A percentile compares a stretch with the other conserved stretches of the same genome.
Evolutionary conservation across 208 protist genomes (phyloP).

Genomic region (Crithidia thermophila): DNA sequence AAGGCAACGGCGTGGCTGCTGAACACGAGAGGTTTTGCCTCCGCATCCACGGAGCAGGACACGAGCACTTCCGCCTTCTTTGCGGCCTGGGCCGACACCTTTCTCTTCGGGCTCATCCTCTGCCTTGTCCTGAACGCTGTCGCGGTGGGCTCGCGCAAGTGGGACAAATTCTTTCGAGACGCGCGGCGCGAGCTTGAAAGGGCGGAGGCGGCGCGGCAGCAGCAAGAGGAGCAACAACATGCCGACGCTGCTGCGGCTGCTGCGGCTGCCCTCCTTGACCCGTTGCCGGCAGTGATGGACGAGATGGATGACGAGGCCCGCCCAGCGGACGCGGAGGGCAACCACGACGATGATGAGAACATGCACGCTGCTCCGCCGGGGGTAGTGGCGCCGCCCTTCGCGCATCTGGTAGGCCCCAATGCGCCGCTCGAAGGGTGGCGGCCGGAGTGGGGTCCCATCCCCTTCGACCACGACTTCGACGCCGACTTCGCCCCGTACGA

Average conservation of each 20-base stretch:
- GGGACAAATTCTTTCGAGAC: conserved; percentile 24
- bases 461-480: conserved; percentile 8
- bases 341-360: background rate
- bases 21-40: background rate
- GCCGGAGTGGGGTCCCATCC: conserved; percentile 13
- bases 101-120: conserved; percentile 26
- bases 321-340: no score
- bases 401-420: background rate
- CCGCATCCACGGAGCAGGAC: background rate
- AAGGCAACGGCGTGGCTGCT: conserved; percentile 11
- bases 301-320: no score
- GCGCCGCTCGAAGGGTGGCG: background rate
- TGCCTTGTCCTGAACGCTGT: conserved; percentile 20
- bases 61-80: conserved; percentile 8
- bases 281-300: no score
- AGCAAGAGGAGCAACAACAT: background rate
- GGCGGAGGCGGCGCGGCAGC: conserved; percentile 8
- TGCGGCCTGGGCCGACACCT: conserved; percentile 15
- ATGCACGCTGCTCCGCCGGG: background rate
- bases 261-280: background rate
- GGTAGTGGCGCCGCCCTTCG: background rate
- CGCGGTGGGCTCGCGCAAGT: conserved; percentile 16
- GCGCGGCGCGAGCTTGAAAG: conserved; percentile 1
- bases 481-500: no score
- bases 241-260: background rate